Conservation (phyloP, 2,329 filamentous ascomycete species). For the Balansia obtecta region DNA sequence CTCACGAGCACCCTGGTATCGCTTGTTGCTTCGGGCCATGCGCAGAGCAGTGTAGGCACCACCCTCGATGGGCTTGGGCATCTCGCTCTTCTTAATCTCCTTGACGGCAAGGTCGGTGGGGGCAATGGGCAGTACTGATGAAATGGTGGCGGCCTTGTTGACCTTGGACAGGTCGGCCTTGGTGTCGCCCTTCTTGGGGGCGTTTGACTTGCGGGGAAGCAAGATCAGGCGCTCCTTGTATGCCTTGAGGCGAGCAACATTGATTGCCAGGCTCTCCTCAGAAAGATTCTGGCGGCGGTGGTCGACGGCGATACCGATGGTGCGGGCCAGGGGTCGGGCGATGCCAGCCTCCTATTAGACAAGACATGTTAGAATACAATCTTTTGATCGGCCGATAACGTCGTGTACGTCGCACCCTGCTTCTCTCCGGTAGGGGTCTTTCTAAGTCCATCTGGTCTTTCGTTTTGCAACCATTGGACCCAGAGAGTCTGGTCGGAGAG, state of each 20-base stretch:
- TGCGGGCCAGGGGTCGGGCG: slow-evolving; percentile 83
- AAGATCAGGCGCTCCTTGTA: slow-evolving; percentile 95
- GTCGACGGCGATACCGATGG: slow-evolving; percentile 96
- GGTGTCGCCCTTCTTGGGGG: slow-evolving; percentile 87
- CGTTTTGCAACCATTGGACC: background rate
- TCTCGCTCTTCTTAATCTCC: slow-evolving; percentile 71
- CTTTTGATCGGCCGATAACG: background rate
- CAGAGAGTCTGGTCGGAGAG: background rate
- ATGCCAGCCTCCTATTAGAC: slow-evolving; percentile 73
- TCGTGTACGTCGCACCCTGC: background rate
- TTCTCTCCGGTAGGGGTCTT: background rate
- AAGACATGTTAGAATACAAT: slow-evolving; percentile 20
- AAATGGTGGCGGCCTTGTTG: slow-evolving; percentile 36
- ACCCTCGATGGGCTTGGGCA: slow-evolving; percentile 65
- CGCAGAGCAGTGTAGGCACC: slow-evolving; percentile 81
- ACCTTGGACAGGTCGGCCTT: slow-evolving; percentile 66
- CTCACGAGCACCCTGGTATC: slow-evolving; percentile 72
- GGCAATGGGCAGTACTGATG: slow-evolving; percentile 57
- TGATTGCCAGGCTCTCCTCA: slow-evolving; percentile 86
- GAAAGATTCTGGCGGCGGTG: slow-evolving; percentile 93
- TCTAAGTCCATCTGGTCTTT: background rate
- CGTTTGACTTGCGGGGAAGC: slow-evolving; percentile 90
- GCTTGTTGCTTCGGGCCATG: slow-evolving; percentile 69
- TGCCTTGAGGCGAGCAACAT: slow-evolving; percentile 95
- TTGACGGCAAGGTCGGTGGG: slow-evolving; percentile 51